Percentiles rank a stretch among this genome's conserved stretches.
Conservation (phyloP, 495 filamentous ascomycete species). For the Podospora comata region DNA sequence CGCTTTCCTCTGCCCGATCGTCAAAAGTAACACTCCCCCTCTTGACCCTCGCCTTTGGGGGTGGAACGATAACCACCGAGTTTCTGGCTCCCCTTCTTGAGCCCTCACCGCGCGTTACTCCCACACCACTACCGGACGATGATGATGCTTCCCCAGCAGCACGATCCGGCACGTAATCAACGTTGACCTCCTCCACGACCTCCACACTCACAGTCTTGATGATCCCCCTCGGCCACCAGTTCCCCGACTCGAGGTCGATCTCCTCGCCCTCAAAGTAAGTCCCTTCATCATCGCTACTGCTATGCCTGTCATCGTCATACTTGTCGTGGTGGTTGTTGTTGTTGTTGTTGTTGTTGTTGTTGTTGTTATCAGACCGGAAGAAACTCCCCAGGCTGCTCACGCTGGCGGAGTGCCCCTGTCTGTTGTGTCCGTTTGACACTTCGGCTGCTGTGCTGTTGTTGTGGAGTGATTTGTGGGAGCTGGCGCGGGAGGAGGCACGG, state of each 20-base stretch:
- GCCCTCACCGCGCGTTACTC: not conserved
- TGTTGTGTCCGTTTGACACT: not conserved
- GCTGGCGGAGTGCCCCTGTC: not conserved
- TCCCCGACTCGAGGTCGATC: constrained; percentile 24
- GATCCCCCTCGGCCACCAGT: constrained; percentile 33
- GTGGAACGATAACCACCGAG: not conserved
- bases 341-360: not conserved
- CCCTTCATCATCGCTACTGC: not conserved
- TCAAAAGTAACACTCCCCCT: not conserved
- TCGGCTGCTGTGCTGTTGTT: not conserved
- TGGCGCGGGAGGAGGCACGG: not conserved
- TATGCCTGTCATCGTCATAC: not conserved
- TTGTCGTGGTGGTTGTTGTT: not conserved
- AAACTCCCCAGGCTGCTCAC: not conserved
- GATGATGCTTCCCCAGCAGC: not conserved
- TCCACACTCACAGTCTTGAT: constrained; percentile 43
- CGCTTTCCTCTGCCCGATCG: not conserved
- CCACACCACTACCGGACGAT: not conserved
- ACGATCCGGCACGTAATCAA: constrained; percentile 19
- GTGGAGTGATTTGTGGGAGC: not conserved
- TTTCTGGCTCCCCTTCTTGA: not conserved
- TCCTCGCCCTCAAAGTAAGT: constrained; percentile 1
- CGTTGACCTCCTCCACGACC: constrained; percentile 36
- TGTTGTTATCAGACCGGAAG: too few relatives aligned
- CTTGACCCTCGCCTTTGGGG: not conserved